Conservation (phyloP, 176 grass and related monocot species). For the Eragrostis nindensis region DNA sequence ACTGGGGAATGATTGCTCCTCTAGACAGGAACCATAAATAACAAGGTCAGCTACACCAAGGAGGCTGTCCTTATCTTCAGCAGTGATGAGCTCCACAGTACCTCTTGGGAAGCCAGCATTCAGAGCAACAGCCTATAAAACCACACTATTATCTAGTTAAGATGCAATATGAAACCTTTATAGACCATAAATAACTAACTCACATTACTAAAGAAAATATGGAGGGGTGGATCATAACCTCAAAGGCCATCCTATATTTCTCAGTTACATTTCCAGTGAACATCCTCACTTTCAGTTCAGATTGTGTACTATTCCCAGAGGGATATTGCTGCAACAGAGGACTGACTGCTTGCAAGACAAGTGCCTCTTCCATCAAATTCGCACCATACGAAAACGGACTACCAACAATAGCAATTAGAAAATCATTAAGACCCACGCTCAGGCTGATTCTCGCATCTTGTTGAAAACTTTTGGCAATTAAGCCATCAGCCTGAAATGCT, state of each 20-base stretch:
- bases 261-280: constrained; percentile 59
- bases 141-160: constrained; percentile 25
- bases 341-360: constrained; percentile 77
- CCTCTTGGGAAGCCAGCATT: constrained; percentile 73
- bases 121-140: constrained; percentile 62
- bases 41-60: constrained; percentile 75
- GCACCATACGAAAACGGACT: constrained; percentile 82
- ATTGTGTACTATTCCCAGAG: constrained; percentile 53
- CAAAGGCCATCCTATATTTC: constrained; percentile 60
- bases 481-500: constrained; percentile 62
- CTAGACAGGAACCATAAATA: constrained; percentile 89
- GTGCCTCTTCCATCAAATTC: constrained; percentile 78
- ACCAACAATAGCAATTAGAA: constrained; percentile 82
- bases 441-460: constrained; percentile 49
- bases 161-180: constrained; percentile 34
- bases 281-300: constrained; percentile 76
- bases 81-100: constrained; percentile 57
- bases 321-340: constrained; percentile 67
- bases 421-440: constrained; percentile 60
- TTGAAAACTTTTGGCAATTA: constrained; percentile 37
- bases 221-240: constrained; percentile 58
- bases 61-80: constrained; percentile 54
- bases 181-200: constrained; percentile 9
- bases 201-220: constrained; percentile 21
- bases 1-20: constrained; percentile 86